Evolutionary conservation across 371 early-diverging fungal species (phyloP).

Genomic region (Polyrhizophydium stewartii): DNA sequence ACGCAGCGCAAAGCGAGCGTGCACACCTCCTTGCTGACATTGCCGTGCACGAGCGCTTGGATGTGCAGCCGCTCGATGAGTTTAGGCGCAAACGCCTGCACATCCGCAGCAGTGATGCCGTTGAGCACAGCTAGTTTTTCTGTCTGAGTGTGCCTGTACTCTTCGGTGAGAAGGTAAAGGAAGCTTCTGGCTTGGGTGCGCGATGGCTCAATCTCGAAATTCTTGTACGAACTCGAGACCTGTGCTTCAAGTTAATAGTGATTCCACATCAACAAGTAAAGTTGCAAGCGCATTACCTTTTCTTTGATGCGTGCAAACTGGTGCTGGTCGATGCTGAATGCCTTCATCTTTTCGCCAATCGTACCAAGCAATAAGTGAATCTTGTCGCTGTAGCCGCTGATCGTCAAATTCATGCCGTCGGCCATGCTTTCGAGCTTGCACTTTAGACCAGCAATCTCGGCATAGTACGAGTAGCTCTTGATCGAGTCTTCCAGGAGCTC

Average conservation of each 20-base stretch:
- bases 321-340: slow-evolving; percentile 56
- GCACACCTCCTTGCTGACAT: slow-evolving; percentile 37
- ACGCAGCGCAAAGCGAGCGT: background rate
- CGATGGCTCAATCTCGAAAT: slow-evolving; percentile 70
- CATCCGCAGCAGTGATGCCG: slow-evolving; percentile 60
- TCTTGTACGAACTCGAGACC: slow-evolving; percentile 57
- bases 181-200: slow-evolving; percentile 75
- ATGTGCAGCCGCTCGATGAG: slow-evolving; percentile 65
- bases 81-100: slow-evolving; percentile 67
- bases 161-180: slow-evolving; percentile 68
- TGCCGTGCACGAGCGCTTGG: slow-evolving; percentile 83
- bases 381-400: slow-evolving; percentile 86
- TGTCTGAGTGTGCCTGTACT: slow-evolving; percentile 73
- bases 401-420: slow-evolving; percentile 37
- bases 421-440: slow-evolving; percentile 61
- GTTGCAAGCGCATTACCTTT: slow-evolving; percentile 19
- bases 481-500: slow-evolving; percentile 76
- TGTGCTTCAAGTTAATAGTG: background rate
- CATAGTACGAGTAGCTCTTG: slow-evolving; percentile 82
- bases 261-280: background rate
- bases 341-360: slow-evolving; percentile 65
- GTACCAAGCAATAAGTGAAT: slow-evolving; percentile 63
- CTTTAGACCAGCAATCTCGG: slow-evolving; percentile 77
- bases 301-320: slow-evolving; percentile 76
- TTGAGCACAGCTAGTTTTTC: slow-evolving; percentile 64